Evolutionary conservation across 306 rosid species (phyloP).

Genomic region (Astragalus membranaceus): DNA sequence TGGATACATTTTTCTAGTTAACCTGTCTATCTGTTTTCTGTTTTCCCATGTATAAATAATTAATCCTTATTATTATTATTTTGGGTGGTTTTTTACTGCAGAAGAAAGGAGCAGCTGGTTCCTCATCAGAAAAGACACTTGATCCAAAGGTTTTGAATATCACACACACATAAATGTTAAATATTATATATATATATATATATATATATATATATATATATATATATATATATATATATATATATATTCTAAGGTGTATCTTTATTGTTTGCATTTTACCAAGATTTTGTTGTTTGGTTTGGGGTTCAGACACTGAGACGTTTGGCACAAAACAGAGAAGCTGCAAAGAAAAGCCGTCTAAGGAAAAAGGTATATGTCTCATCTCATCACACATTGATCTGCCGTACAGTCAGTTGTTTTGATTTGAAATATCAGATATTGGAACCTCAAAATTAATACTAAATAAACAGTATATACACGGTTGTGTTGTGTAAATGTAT

Average conservation of each 20-base stretch:
- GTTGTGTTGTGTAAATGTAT: background rate
- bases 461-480: too few relatives aligned
- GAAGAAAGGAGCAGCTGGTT: constrained; percentile 68
- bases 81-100: too few relatives aligned
- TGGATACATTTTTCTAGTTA: background rate
- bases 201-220: too few relatives aligned
- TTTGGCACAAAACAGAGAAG: constrained; percentile 94
- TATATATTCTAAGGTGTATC: too few relatives aligned
- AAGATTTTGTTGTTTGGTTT: constrained; percentile 4
- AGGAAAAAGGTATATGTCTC: constrained; percentile 75
- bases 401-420: background rate
- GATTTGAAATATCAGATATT: background rate
- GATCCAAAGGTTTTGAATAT: constrained; percentile 70
- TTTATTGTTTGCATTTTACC: background rate
- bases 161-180: background rate
- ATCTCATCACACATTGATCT: background rate
- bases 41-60: too few relatives aligned
- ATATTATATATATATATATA: too few relatives aligned
- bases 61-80: too few relatives aligned
- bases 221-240: too few relatives aligned
- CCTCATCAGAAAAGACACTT: constrained; percentile 70
- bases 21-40: too few relatives aligned
- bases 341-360: constrained; percentile 90
- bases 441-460: too few relatives aligned
- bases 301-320: constrained; percentile 74